Evolutionary conservation across 2,329 filamentous ascomycete genomes (phyloP).

Genomic region (Aquanectria penicillioides): DNA sequence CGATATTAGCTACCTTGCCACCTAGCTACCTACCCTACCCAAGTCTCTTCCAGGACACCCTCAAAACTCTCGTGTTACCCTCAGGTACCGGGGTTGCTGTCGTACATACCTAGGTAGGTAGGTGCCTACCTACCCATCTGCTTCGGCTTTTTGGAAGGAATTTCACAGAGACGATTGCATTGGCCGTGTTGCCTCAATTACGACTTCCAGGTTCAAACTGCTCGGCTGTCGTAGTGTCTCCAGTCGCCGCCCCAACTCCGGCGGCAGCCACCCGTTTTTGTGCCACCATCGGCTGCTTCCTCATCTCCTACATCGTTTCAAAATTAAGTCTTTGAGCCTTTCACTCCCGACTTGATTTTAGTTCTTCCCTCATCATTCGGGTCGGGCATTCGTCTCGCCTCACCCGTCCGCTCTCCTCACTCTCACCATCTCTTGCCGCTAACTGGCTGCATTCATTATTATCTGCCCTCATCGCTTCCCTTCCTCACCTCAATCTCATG

Average conservation of each 20-base stretch:
- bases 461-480: not conserved
- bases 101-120: not conserved
- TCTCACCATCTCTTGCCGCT: not conserved
- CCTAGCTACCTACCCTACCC: too few species aligned
- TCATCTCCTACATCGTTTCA: not conserved
- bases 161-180: too few species aligned
- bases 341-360: not conserved
- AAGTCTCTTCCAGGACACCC: too few species aligned
- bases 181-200: not conserved
- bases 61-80: too few species aligned
- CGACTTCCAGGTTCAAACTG: not conserved
- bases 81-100: too few species aligned
- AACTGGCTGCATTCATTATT: conserved; percentile 4
- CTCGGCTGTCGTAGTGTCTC: not conserved
- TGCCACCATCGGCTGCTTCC: conserved; percentile 9
- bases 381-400: conserved; percentile 12
- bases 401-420: conserved; percentile 2
- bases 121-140: too few species aligned
- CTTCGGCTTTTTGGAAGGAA: not conserved
- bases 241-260: not conserved
- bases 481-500: conserved; percentile 30
- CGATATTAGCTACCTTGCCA: too few species aligned
- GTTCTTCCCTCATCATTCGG: conserved; percentile 6
- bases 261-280: conserved; percentile 6
- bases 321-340: not conserved